These are phyloP conservation scores for Neoarthrinium moseri DNA, from an alignment of 2,329 filamentous ascomycete species.

Conservation along the genomic window DNA sequence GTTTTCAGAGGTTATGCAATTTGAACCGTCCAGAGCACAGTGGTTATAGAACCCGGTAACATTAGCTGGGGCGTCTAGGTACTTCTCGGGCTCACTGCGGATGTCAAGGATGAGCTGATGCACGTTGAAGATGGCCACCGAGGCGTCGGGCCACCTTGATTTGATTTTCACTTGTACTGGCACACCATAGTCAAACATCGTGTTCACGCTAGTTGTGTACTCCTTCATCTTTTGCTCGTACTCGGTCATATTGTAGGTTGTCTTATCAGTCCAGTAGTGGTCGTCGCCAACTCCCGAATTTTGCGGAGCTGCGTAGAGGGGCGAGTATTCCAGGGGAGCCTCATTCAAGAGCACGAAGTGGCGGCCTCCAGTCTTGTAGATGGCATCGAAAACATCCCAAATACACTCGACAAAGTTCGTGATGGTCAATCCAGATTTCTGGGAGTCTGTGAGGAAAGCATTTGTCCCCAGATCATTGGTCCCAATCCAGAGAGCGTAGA, in stretches of 20 bases:
- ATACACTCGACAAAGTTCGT: slow-evolving; percentile 67
- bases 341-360: slow-evolving; percentile 73
- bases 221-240: slow-evolving; percentile 46
- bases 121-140: slow-evolving; percentile 66
- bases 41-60: slow-evolving; percentile 56
- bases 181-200: slow-evolving; percentile 47
- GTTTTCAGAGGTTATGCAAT: slow-evolving; percentile 37
- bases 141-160: slow-evolving; percentile 54
- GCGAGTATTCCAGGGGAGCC: slow-evolving; percentile 65
- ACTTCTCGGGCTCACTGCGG: slow-evolving; percentile 56
- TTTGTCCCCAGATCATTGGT: slow-evolving; percentile 73
- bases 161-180: slow-evolving; percentile 42
- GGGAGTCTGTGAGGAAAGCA: slow-evolving; percentile 65
- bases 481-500: slow-evolving; percentile 78
- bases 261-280: slow-evolving; percentile 46
- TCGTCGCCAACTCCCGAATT: slow-evolving; percentile 39
- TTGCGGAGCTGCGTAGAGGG: slow-evolving; percentile 58
- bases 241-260: slow-evolving; percentile 44
- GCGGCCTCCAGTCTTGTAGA: slow-evolving; percentile 66
- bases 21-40: slow-evolving; percentile 38
- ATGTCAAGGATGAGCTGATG: slow-evolving; percentile 66
- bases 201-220: slow-evolving; percentile 50
- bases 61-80: slow-evolving; percentile 64
- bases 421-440: slow-evolving; percentile 58
- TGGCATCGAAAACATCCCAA: slow-evolving; percentile 57